Base-by-base conservation (phyloP, 106 monocot genomes). In the Phalaenopsis aphrodite region DNA sequence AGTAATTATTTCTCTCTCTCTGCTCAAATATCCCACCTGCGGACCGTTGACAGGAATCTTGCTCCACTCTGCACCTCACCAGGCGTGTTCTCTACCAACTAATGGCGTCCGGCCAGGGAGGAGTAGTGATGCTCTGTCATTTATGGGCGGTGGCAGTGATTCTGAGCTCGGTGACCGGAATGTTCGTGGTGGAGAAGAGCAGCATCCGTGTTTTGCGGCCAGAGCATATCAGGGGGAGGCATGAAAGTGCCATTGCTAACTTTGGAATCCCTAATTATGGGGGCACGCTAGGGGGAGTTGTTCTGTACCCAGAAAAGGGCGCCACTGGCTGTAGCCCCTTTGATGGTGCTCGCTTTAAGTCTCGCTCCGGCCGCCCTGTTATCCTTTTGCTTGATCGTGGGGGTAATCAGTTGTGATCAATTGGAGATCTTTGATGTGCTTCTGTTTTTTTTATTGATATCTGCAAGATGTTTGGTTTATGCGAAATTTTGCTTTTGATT, bases 141-240 rank as follows among this genome's bases (percentile, higher is more conserved):
- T 41, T 77, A 39, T 41, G 61, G 15, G 71, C 56, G 7, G 52
- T 71, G 17, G 71, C 82, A 58, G 14, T 69, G 42, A 4, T 78
- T 23, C 23, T 76, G 72, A 74, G 83, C 76, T 52, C 83, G 24
- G 86, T 72, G 14, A 4, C 45, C 1, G 80, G 79, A 21, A 81
- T 87, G 68, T 96, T 96, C 73, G 77, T 91, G 37, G 93, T 96
- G 77, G 96, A 96, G 85, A 90, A 91, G 86, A 93, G 79, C 86
- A 89, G 88, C 84, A 81, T 96, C 43, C 84, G 83, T 41, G 96
- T 96, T 15, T 71, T 96, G 42, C 77, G 83, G 15, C 96, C 96
- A 76, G 91, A 84, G 42, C 81, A 90, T 74, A 87, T 88, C 79
- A n/a, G 87, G 46, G 85, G 85, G 19, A 71, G 66, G 66, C 91